Conservation (phyloP, 768 basidiomycete species). For the Leccinum boreale region DNA sequence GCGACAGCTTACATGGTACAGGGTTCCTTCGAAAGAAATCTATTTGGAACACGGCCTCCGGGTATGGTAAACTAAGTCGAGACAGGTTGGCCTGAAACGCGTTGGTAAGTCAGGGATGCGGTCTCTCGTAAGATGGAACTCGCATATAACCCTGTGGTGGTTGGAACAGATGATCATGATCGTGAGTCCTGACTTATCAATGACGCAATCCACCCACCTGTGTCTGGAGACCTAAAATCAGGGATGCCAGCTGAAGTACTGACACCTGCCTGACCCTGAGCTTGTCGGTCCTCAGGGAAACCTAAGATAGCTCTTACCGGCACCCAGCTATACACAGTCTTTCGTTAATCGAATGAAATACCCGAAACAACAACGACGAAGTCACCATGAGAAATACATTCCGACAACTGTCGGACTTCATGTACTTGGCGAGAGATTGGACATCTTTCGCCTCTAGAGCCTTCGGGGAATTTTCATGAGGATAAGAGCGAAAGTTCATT, state of each 20-base stretch:
- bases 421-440: slow-evolving; percentile 57
- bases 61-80: slow-evolving; percentile 77
- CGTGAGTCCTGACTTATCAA: not conserved
- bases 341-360: slow-evolving; percentile 4
- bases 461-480: slow-evolving; percentile 9
- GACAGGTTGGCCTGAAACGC: slow-evolving; percentile 66
- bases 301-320: slow-evolving; percentile 43
- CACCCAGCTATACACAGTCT: slow-evolving; percentile 50
- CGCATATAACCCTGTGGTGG: slow-evolving; percentile 27
- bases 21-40: slow-evolving; percentile 79
- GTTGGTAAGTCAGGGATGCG: not conserved
- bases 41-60: slow-evolving; percentile 95
- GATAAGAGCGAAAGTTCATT: slow-evolving; percentile 10
- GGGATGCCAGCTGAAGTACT: slow-evolving; percentile 84
- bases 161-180: not conserved
- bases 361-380: not conserved
- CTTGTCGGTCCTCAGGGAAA: not conserved
- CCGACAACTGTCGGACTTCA: slow-evolving; percentile 63
- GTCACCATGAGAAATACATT: slow-evolving; percentile 73
- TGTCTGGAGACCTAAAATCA: slow-evolving; percentile 84
- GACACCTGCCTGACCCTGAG: slow-evolving; percentile 44
- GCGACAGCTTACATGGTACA: slow-evolving; percentile 58
- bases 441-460: slow-evolving; percentile 38
- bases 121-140: slow-evolving; percentile 3
- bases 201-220: slow-evolving; percentile 47